These are phyloP conservation scores for Termitomyces sp. DNA, from an alignment of 768 basidiomycete genomes.

Conservation along the genomic window DNA sequence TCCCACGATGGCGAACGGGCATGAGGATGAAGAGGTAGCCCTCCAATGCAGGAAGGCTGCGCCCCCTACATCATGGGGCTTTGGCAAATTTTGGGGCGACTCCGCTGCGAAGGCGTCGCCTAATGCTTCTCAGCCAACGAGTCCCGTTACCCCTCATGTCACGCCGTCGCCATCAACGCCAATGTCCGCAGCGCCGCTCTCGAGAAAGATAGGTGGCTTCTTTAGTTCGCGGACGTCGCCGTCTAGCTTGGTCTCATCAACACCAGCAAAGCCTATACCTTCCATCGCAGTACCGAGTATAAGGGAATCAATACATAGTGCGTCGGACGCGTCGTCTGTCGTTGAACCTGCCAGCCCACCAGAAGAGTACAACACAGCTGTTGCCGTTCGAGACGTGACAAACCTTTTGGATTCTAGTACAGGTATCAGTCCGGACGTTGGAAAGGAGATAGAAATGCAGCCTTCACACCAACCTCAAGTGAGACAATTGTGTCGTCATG, in stretches of 20 bases:
- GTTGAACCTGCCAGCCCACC: conserved; percentile 56
- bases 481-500: not conserved
- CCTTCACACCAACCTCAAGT: not conserved
- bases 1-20: conserved; percentile 32
- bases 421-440: conserved; percentile 9
- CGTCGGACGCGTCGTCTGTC: conserved; percentile 55
- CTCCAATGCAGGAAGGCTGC: conserved; percentile 23
- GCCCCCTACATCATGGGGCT: conserved; percentile 44
- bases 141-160: conserved; percentile 21
- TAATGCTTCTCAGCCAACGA: conserved; percentile 19
- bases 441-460: conserved; percentile 12
- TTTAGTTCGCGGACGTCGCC: conserved; percentile 46
- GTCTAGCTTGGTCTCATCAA: conserved; percentile 14
- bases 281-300: conserved; percentile 15
- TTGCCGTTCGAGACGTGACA: conserved; percentile 24
- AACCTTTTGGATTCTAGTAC: conserved; percentile 20
- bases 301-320: conserved; percentile 41
- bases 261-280: conserved; percentile 24
- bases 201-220: conserved; percentile 66
- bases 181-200: conserved; percentile 36
- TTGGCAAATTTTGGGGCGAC: conserved; percentile 61
- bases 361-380: conserved; percentile 26
- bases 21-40: conserved; percentile 31
- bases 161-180: conserved; percentile 24
- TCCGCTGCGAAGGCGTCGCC: conserved; percentile 22